These are phyloP conservation scores for Lachnellula occidentalis DNA, from an alignment of 2,329 filamentous ascomycete genomes.

Conservation along the genomic window DNA sequence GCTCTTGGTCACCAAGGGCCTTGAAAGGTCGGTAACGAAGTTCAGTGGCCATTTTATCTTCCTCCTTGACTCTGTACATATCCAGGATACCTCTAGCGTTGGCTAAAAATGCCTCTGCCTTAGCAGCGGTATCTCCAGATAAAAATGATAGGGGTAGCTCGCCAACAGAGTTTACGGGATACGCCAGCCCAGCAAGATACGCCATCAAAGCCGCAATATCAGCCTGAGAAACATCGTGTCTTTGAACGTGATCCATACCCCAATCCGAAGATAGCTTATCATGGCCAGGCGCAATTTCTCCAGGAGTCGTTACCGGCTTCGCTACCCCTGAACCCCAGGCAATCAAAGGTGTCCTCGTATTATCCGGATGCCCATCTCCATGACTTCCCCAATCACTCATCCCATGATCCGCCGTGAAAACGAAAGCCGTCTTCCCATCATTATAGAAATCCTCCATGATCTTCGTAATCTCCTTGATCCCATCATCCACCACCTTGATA, in stretches of 20 bases:
- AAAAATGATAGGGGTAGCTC: constrained; percentile 83
- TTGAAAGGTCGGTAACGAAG: constrained; percentile 73
- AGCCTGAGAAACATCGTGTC: constrained; percentile 89
- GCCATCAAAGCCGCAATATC: constrained; percentile 96
- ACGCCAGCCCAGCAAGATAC: constrained; percentile 80
- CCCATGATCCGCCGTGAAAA: constrained; percentile 96
- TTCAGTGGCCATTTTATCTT: constrained; percentile 69
- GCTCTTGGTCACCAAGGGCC: constrained; percentile 57
- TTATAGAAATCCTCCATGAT: constrained; percentile 81
- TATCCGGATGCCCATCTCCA: constrained; percentile 94
- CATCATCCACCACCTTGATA: constrained; percentile 87
- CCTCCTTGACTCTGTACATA: constrained; percentile 94
- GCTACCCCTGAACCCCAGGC: constrained; percentile 91
- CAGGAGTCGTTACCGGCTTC: constrained; percentile 55
- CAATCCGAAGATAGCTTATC: constrained; percentile 90
- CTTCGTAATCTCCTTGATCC: constrained; percentile 76
- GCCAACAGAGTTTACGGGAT: constrained; percentile 93
- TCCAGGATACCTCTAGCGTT: constrained; percentile 87
- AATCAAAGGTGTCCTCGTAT: constrained; percentile 89
- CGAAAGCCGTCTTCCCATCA: constrained; percentile 81
- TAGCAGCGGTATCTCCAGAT: constrained; percentile 64
- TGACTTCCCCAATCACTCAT: constrained; percentile 99
- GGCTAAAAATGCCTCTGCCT: constrained; percentile 76
- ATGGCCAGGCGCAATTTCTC: constrained; percentile 66
- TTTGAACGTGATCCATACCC: constrained; percentile 71